A percentile compares a stretch with the other conserved stretches of the same genome.
phyloP scores from a whole-genome alignment of 2,329 filamentous ascomycete genomes.

The Chrysoporthe puriensis region DNA sequence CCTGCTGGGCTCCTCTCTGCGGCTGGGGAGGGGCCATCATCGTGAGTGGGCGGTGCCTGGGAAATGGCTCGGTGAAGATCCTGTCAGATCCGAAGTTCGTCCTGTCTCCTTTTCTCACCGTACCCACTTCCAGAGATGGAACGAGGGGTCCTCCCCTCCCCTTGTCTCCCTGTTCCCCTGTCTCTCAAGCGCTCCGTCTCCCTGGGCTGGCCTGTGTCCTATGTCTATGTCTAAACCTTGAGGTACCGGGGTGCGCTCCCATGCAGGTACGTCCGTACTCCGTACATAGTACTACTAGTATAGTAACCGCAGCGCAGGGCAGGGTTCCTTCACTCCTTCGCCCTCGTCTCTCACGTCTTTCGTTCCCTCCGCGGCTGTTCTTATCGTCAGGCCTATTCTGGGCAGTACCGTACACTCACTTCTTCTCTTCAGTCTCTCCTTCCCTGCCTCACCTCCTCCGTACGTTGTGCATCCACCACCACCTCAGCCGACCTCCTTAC shows the following conservation, averaged over 20 bases:
- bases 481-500: conserved; percentile 19
- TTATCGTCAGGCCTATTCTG: conserved; percentile 14
- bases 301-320: too few species aligned
- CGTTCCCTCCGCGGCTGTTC: conserved; percentile 2
- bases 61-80: conserved; percentile 6
- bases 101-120: conserved; percentile 17
- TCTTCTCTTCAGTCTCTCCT: conserved; percentile 9
- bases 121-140: conserved; percentile 28
- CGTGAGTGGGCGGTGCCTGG: conserved; percentile 2
- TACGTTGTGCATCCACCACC: conserved; percentile 3
- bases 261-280: not conserved
- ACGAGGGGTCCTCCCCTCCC: conserved; percentile 17
- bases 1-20: not conserved
- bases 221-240: conserved; percentile 13
- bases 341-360: conserved; percentile 18
- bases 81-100: conserved; percentile 22
- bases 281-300: not conserved
- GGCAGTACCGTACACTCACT: conserved; percentile 5
- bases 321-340: conserved; percentile 20
- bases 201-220: conserved; percentile 18
- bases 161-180: conserved; percentile 15
- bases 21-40: not conserved
- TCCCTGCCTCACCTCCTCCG: conserved; percentile 17
- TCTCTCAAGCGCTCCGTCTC: conserved; percentile 20
- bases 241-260: not conserved